Evolutionary conservation across 495 filamentous ascomycete species (phyloP).

Genomic region (Xylaria palmicola): DNA sequence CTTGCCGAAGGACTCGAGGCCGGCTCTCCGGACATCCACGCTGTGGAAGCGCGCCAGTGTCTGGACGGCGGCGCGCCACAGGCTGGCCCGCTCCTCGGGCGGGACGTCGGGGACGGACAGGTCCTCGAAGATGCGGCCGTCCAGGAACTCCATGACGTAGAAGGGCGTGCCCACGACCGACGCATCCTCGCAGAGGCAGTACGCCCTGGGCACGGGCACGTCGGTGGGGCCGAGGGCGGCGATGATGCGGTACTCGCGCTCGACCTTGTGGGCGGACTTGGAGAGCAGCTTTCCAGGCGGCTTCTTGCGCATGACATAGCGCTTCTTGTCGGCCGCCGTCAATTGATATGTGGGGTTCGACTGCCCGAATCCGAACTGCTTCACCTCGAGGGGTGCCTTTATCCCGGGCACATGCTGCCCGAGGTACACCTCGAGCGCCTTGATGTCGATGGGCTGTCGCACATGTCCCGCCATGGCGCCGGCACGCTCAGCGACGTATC

Average conservation of each 20-base stretch:
- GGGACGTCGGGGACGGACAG: conserved; percentile 74
- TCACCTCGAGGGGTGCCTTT: conserved; percentile 74
- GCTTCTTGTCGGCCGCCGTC: conserved; percentile 61
- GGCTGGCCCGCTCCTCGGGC: conserved; percentile 63
- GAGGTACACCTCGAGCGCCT: conserved; percentile 76
- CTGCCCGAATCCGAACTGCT: conserved; percentile 97
- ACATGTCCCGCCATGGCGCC: conserved; percentile 79
- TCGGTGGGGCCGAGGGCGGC: conserved; percentile 74
- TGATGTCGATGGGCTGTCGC: conserved; percentile 82
- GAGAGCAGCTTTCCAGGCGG: conserved; percentile 88
- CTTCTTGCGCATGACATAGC: conserved; percentile 92
- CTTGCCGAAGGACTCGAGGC: conserved; percentile 71
- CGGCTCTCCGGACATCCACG: conserved; percentile 63
- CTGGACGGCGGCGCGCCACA: conserved; percentile 84
- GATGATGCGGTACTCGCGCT: conserved; percentile 91
- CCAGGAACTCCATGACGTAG: conserved; percentile 94
- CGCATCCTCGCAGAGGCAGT: conserved; percentile 81
- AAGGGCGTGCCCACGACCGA: conserved; percentile 83
- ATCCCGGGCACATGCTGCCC: conserved; percentile 72
- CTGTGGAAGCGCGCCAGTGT: conserved; percentile 86
- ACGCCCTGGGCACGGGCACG: conserved; percentile 82
- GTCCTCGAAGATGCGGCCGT: conserved; percentile 90
- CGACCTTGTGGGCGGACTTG: conserved; percentile 91
- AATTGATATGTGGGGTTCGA: conserved; percentile 96
- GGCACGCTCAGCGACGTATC: not conserved